Evolutionary conservation across 2,329 filamentous ascomycete genomes (phyloP).

Genomic region (Trichoderma afroharzianum): DNA sequence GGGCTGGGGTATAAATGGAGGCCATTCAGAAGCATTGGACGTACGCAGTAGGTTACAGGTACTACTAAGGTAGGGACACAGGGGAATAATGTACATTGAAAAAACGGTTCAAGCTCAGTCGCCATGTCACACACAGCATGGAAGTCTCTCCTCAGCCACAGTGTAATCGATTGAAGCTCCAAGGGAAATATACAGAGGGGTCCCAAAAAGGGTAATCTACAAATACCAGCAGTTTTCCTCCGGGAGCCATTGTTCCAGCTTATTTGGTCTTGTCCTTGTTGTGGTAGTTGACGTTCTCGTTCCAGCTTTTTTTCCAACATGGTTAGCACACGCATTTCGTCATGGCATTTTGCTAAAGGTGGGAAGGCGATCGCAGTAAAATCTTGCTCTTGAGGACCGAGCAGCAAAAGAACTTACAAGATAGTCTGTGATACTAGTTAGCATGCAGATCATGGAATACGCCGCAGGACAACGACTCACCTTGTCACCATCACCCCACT

Average conservation of each 20-base stretch:
- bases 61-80: not conserved
- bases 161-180: conserved; percentile 4
- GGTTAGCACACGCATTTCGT: not conserved
- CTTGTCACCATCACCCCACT: conserved; percentile 96
- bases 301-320: conserved; percentile 64
- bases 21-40: not conserved
- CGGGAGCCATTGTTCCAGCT: conserved; percentile 24
- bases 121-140: not conserved
- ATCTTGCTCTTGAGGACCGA: not conserved
- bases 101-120: not conserved
- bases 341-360: not conserved
- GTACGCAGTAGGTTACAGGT: not conserved
- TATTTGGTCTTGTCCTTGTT: conserved; percentile 73
- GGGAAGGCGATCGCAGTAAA: not conserved
- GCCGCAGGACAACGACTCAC: conserved; percentile 39
- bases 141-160: not conserved
- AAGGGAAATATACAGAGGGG: conserved; percentile 33
- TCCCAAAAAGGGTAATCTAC: conserved; percentile 29
- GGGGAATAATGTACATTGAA: not conserved
- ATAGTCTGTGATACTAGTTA: conserved; percentile 50
- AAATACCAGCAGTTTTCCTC: conserved; percentile 24
- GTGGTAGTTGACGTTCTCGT: conserved; percentile 93
- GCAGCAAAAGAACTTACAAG: conserved; percentile 30
- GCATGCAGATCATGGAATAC: conserved; percentile 10
- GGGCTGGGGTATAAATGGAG: not conserved